Percentiles rank a stretch among this genome's conserved stretches.
phyloP scores from a whole-genome alignment of 768 basidiomycete genomes.

The Leccinum ochraceum region DNA sequence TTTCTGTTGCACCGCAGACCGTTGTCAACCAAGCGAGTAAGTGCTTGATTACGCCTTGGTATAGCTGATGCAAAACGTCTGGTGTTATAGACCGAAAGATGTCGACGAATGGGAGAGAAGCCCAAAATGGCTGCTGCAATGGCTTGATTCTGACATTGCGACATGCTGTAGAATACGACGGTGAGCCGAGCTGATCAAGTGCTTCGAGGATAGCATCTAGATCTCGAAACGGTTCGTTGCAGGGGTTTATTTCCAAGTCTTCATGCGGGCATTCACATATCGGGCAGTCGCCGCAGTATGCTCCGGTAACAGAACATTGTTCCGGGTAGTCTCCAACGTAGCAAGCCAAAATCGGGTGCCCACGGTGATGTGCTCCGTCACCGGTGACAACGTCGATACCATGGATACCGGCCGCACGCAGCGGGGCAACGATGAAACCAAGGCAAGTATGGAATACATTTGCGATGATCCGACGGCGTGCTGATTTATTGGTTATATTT shows the following conservation, averaged over 20 bases:
- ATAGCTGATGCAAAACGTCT: not conserved
- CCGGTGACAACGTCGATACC: not conserved
- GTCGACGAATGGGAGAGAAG: not conserved
- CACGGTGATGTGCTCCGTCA: not conserved
- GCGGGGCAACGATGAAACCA: not conserved
- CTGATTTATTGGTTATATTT: not conserved
- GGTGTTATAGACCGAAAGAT: not conserved
- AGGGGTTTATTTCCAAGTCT: not conserved
- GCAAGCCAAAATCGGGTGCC: not conserved
- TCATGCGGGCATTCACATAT: not conserved
- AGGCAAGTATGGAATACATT: not conserved
- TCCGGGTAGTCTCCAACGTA: not conserved
- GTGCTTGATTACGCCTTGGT: too few relatives aligned
- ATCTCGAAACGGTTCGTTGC: not conserved
- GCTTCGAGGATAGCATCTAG: not conserved
- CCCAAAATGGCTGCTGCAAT: not conserved
- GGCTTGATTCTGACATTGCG: not conserved
- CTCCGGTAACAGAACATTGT: not conserved
- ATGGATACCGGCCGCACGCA: not conserved
- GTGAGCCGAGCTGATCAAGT: not conserved
- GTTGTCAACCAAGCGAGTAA: too few relatives aligned
- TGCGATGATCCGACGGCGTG: not conserved
- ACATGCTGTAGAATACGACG: not conserved
- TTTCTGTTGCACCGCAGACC: too few relatives aligned
- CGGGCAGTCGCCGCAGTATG: not conserved